phyloP scores from a whole-genome alignment of 2,329 filamentous ascomycete genomes.

The Orbilia blumenaviensis region DNA sequence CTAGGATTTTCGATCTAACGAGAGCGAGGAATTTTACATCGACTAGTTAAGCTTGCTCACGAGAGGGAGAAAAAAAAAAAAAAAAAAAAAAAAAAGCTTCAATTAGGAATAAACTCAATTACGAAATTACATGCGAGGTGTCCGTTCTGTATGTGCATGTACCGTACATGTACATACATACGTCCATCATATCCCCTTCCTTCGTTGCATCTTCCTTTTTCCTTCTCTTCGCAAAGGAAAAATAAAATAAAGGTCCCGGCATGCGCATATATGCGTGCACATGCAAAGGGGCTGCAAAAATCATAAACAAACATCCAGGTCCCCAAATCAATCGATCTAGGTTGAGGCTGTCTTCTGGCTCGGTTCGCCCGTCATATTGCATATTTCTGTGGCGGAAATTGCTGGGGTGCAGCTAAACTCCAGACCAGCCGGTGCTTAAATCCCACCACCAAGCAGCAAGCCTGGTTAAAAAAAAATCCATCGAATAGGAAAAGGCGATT shows the following conservation, averaged over 20 bases:
- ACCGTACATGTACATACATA: too few species aligned
- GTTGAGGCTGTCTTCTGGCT: constrained; percentile 33
- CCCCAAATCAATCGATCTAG: constrained; percentile 5
- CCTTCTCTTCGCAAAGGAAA: background rate
- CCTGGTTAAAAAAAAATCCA: background rate
- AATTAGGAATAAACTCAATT: background rate
- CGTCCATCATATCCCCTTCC: too few species aligned
- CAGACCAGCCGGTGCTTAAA: background rate
- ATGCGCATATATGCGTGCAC: constrained; percentile 36
- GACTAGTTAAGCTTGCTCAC: background rate
- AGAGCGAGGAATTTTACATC: constrained; percentile 10
- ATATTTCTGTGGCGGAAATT: constrained; percentile 51
- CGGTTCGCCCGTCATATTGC: constrained; percentile 51
- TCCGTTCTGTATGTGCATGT: background rate
- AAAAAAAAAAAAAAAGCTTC: constrained; percentile 10
- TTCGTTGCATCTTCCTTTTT: background rate
- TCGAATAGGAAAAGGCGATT: constrained; percentile 39
- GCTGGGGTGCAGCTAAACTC: constrained; percentile 34
- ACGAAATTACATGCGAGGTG: constrained; percentile 43
- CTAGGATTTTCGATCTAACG: background rate
- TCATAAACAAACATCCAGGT: constrained; percentile 31
- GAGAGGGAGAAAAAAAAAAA: background rate
- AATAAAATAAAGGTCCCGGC: background rate
- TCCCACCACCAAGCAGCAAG: background rate
- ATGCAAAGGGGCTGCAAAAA: constrained; percentile 41